Percentiles rank a stretch among this genome's conserved stretches.
Evolutionary conservation across 306 rosid genomes (phyloP).

Genomic region (Parietaria judaica): DNA sequence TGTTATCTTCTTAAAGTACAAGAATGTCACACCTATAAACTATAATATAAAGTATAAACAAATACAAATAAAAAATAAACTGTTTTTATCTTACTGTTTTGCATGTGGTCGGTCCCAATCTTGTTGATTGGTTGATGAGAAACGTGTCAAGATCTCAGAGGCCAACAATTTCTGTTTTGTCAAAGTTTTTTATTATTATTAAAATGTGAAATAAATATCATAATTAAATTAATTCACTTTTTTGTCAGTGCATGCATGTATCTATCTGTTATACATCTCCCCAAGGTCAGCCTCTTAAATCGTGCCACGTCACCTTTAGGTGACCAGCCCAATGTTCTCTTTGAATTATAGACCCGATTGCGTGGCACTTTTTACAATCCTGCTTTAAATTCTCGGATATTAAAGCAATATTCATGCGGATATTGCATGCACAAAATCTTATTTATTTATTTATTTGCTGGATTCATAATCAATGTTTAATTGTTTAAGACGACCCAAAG

Average conservation of each 20-base stretch:
- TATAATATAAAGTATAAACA: neutral
- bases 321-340: neutral
- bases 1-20: neutral
- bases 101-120: conserved; percentile 33
- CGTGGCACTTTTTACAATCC: conserved; percentile 11
- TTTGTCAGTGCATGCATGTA: conserved; percentile 12
- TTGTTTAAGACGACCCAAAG: neutral
- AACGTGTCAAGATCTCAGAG: conserved; percentile 35
- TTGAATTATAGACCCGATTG: neutral
- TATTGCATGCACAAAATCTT: neutral
- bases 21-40: neutral
- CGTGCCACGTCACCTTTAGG: conserved; percentile 2
- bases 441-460: too few species aligned
- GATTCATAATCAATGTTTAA: neutral
- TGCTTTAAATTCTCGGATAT: conserved; percentile 6
- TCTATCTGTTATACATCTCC: conserved; percentile 10
- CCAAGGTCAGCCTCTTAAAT: neutral
- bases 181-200: conserved; percentile 25
- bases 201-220: conserved; percentile 8
- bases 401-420: neutral
- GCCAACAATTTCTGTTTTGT: conserved; percentile 1
- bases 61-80: too few species aligned
- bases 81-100: neutral
- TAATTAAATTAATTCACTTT: neutral
- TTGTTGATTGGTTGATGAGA: conserved; percentile 10